Base-by-base conservation (phyloP, 1,284 basidiomycete genomes). In the Sporisorium iseilematis-ciliati region DNA sequence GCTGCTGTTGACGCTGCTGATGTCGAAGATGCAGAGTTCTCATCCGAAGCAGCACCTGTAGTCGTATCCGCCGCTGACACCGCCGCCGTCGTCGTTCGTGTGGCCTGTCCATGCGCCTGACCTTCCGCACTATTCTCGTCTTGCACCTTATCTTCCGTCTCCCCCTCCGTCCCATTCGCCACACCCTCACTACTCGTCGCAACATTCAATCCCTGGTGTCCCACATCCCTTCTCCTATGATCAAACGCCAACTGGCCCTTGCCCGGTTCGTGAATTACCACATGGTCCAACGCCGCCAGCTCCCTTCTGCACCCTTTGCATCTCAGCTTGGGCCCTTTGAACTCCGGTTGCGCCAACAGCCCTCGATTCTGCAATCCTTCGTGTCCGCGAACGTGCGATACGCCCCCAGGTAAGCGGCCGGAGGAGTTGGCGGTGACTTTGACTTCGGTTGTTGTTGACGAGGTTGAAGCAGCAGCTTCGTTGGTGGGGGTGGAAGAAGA, bases 291-390 rank as follows among this genome's bases (percentile, higher is more conserved):
- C 21, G 73, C 66, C 7, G 81, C 82, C 46, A 85, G 57, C 49
- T 79, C 82, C 12, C 78, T 60, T 25, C 82, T 71, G 42, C 83
- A 85, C n/a, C 75, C 71, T 35, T 77, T 78, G 56, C 83, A 85
- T 10, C 82, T 66, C 49, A 82, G 51, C 25, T 79, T 76, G 1
- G 75, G 70, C 3, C 67, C 68, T 4, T 42, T 42, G 20, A 74
- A 75, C 31, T 31, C 52, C 0, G 80, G 75, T 20, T 65, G 69
- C 4, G 72, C 53, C n/a, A 81, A 49, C 14, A 41, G 18, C 1
- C 70, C 72, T 3, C 61, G 46, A 41, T 79, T 79, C 23, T 43
- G 40, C 10, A 54, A 35, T 8, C 65, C 65, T 54, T 80, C 69
- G 51, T 80, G 68, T n/a, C 76, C 78, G 1, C 70, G 57, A 10